Conservation (phyloP, 495 filamentous ascomycete species). For the Lasiosphaeriaceae sp. region DNA sequence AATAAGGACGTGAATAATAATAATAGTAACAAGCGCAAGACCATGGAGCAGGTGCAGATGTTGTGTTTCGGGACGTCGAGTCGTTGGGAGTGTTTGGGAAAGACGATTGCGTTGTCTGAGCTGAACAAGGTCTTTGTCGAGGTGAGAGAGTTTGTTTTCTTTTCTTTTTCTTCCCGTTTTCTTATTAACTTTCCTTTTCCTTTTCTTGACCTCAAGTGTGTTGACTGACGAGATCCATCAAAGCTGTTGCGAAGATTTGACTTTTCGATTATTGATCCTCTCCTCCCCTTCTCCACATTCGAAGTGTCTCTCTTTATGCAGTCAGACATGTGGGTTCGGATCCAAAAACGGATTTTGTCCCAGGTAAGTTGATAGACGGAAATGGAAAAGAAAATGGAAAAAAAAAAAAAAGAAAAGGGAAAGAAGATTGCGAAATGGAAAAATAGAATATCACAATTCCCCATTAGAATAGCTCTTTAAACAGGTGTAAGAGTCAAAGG, state of each 20-base stretch:
- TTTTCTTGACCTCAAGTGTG: background rate
- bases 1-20: conserved; percentile 21
- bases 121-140: conserved; percentile 52
- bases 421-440: background rate
- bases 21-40: conserved; percentile 13
- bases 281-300: conserved; percentile 26
- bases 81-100: conserved; percentile 36
- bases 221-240: conserved; percentile 1
- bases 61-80: conserved; percentile 27
- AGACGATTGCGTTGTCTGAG: conserved; percentile 35
- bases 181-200: too few species aligned
- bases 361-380: background rate
- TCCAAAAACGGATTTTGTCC: background rate
- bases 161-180: background rate
- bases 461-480: too few species aligned
- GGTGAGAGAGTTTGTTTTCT: conserved; percentile 27
- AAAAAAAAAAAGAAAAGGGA: background rate
- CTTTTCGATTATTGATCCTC: conserved; percentile 40
- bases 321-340: conserved; percentile 7
- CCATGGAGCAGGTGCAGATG: conserved; percentile 31
- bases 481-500: too few species aligned
- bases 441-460: too few species aligned
- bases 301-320: conserved; percentile 7
- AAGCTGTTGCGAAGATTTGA: conserved; percentile 38
- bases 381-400: background rate